Evolutionary conservation across 2,329 filamentous ascomycete species (phyloP).

Genomic region (Ramichloridium luteum): DNA sequence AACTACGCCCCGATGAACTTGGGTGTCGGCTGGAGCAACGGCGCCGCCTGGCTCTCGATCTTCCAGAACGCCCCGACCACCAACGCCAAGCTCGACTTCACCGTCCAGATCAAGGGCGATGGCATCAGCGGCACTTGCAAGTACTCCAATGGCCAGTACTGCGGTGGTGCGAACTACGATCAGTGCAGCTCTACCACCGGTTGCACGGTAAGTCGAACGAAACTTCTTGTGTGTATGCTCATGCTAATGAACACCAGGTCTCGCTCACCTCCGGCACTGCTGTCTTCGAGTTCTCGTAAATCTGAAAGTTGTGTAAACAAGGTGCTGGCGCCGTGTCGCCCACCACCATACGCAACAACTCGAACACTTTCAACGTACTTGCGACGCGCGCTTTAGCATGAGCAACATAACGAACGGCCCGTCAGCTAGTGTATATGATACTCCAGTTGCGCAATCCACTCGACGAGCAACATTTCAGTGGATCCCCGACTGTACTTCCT

Average conservation of each 20-base stretch:
- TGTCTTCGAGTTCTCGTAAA: conserved; percentile 33
- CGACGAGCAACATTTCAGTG: too few species aligned
- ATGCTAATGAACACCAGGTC: conserved; percentile 28
- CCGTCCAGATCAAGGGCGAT: conserved; percentile 63
- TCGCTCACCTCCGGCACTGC: conserved; percentile 38
- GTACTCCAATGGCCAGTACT: conserved; percentile 53
- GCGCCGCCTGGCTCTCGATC: conserved; percentile 67
- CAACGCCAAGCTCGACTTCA: conserved; percentile 58
- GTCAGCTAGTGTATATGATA: conserved; percentile 17
- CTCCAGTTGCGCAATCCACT: too few species aligned
- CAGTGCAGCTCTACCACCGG: conserved; percentile 44
- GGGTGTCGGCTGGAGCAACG: conserved; percentile 61
- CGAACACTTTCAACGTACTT: conserved; percentile 7
- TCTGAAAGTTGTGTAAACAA: too few species aligned
- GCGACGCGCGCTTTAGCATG: conserved; percentile 5
- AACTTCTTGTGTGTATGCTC: too few species aligned
- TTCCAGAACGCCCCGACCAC: conserved; percentile 75
- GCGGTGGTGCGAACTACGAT: conserved; percentile 33
- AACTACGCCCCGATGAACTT: conserved; percentile 86
- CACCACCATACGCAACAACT: conserved; percentile 9
- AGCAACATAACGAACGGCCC: conserved; percentile 10
- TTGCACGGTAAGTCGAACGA: conserved; percentile 62
- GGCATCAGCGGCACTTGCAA: conserved; percentile 48
- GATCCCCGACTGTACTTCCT: too few species aligned
- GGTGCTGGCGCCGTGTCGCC: conserved; percentile 6